These are phyloP conservation scores for Geotrichum aggregatum DNA, from an alignment of 1,139 yeast species.

Conservation along the genomic window DNA sequence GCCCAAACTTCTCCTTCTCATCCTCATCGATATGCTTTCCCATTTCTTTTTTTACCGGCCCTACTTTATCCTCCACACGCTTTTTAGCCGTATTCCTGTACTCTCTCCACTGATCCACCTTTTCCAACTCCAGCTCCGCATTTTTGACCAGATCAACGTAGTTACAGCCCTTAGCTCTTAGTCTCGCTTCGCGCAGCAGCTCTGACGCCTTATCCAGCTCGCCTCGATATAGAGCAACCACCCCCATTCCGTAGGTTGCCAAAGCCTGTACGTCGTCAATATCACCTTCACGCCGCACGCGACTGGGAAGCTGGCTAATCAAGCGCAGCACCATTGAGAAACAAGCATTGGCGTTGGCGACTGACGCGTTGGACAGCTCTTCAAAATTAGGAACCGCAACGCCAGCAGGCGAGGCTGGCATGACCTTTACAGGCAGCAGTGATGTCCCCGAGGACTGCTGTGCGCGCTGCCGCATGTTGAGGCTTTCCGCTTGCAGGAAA, in stretches of 20 bases:
- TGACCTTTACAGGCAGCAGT: not conserved
- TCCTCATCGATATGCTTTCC: too few species aligned
- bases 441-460: not conserved
- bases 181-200: constrained; percentile 63
- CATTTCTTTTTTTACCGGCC: not conserved
- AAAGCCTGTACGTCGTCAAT: constrained; percentile 68
- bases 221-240: constrained; percentile 58
- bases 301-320: constrained; percentile 50
- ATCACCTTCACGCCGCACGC: constrained; percentile 43
- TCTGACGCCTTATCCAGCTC: constrained; percentile 57
- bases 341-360: constrained; percentile 23
- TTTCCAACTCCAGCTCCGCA: constrained; percentile 61
- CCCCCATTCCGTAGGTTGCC: constrained; percentile 83
- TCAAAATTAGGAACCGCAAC: not conserved
- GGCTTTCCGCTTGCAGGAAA: constrained; percentile 65
- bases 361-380: constrained; percentile 29
- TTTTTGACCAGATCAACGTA: constrained; percentile 59
- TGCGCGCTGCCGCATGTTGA: constrained; percentile 42
- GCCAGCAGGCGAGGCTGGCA: constrained; percentile 27
- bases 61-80: not conserved
- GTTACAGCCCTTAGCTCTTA: constrained; percentile 65
- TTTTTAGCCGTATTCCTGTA: not conserved
- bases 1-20: not conserved
- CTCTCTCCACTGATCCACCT: constrained; percentile 38
- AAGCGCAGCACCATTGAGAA: constrained; percentile 46